Percentiles rank a stretch among this genome's conserved stretches.
These are phyloP conservation scores for Drechslerella coelobrocha DNA, from an alignment of 2,329 filamentous ascomycete species.

Conservation along the genomic window DNA sequence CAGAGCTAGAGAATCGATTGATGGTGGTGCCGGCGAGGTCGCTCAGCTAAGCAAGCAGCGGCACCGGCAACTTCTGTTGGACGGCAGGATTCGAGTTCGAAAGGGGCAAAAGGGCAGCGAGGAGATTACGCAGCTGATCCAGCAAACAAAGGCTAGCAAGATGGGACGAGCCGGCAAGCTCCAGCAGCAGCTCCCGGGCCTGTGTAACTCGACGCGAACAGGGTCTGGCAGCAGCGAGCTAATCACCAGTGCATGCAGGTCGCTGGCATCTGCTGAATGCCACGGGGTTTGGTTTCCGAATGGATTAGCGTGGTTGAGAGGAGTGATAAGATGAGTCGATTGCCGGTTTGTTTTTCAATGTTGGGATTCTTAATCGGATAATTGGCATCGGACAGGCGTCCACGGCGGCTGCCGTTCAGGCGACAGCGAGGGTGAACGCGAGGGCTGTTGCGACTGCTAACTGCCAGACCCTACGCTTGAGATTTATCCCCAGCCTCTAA, in stretches of 20 bases:
- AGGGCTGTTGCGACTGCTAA: too few species aligned
- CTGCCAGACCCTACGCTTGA: too few species aligned
- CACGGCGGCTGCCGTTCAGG: not conserved
- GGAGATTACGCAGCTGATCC: not conserved
- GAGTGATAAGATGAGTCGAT: conserved; percentile 15
- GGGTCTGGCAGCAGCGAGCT: conserved; percentile 27
- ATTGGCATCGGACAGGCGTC: not conserved
- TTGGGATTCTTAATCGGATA: not conserved
- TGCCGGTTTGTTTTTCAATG: conserved; percentile 1
- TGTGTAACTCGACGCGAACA: conserved; percentile 43
- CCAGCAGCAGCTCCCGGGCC: not conserved
- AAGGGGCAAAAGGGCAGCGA: conserved; percentile 25
- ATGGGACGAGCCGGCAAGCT: conserved; percentile 4
- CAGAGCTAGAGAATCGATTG: not conserved
- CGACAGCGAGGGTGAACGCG: too few species aligned
- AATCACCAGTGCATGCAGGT: conserved; percentile 27
- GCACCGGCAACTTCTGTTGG: not conserved
- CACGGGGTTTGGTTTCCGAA: conserved; percentile 41
- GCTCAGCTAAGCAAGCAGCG: not conserved
- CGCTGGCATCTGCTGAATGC: conserved; percentile 6
- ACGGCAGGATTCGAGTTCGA: conserved; percentile 4
- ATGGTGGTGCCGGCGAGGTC: not conserved
- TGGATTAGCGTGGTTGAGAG: conserved; percentile 48
- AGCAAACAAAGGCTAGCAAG: conserved; percentile 3
- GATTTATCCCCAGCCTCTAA: not conserved